Evolutionary conservation across 2,329 filamentous ascomycete species (phyloP), one percentile per base, ranked within the genome.

Genomic region (Xylariaceae sp.): DNA sequence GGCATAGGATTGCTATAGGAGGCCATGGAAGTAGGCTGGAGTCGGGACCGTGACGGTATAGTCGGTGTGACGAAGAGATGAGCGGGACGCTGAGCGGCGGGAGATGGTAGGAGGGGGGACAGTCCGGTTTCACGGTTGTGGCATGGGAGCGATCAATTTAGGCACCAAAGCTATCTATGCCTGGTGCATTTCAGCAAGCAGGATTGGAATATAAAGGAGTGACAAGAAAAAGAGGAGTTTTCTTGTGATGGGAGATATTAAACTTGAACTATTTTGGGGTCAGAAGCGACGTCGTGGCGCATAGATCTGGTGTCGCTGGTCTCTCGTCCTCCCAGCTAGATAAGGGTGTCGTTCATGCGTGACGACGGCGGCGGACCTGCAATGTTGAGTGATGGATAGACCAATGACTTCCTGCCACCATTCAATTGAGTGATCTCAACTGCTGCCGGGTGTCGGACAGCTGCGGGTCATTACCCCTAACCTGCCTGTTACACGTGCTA

Each of bases 1-100:
- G 64, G 60, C 40, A 64, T 47, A 24, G 64, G 60, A 46, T 65
- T 62, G 20, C 64, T 62, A 42, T 67, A 68, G 16, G 67, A 67
- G 46, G 67, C 59, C 67, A 70, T 70, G 39, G 24, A 45, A 29
- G 29, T 23, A 39, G 36, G 15, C 41, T 55, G 11, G 37, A 43
- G 39, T 23, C 39, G 35, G 24, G 11, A 35, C 15, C 44, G 40
- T 55, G 24, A 56, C 45, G 26, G 16, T 20, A 29, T 27, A 33
- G 32, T 44, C 49, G 45, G 27, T 40, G 52, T 29, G 39, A 51
- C 50, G 43, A 37, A 41, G 32, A 33, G 43, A 29, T 39, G 43
- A 20, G 61, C 36, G 32, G 49, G 51, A 49, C 20, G 36, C 27
- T 37, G 36, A 30, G 48, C 24, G 21, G 29, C 44, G 56, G 55